Percentiles rank a stretch among this genome's conserved stretches.
phyloP scores from a whole-genome alignment of 2,329 filamentous ascomycete genomes.

The Phialemoniopsis sp. region DNA sequence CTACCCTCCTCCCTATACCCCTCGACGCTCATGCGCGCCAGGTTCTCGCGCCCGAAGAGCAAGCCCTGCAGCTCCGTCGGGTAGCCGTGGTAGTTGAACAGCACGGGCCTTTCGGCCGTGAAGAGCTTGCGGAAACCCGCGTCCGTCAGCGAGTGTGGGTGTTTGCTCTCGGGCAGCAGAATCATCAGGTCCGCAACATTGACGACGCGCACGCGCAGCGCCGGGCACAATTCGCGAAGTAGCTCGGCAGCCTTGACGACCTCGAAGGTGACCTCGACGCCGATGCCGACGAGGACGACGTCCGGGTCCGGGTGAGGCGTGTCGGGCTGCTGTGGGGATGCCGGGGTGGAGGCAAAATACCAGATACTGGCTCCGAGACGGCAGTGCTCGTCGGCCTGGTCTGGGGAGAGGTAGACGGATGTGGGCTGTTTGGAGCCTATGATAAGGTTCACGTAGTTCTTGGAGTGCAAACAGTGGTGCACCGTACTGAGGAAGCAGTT shows the following conservation, averaged over 20 bases:
- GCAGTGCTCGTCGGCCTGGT: conserved; percentile 60
- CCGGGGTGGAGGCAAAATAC: conserved; percentile 56
- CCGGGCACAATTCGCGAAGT: conserved; percentile 42
- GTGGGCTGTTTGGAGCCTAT: conserved; percentile 65
- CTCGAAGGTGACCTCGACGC: conserved; percentile 63
- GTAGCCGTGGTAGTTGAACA: conserved; percentile 69
- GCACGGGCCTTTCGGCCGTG: conserved; percentile 47
- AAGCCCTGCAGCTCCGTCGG: conserved; percentile 55
- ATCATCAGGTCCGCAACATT: conserved; percentile 67
- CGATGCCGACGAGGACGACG: conserved; percentile 60
- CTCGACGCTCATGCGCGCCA: conserved; percentile 49
- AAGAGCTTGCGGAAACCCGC: conserved; percentile 53
- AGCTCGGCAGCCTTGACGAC: conserved; percentile 57
- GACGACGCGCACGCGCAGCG: conserved; percentile 54
- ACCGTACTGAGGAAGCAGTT: conserved; percentile 65
- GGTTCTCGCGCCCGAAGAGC: conserved; percentile 50
- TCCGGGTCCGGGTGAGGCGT: conserved; percentile 41
- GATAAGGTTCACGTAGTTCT: conserved; percentile 64
- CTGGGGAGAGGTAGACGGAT: conserved; percentile 51
- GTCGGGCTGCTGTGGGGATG: conserved; percentile 5
- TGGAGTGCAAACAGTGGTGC: conserved; percentile 56
- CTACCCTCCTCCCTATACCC: conserved; percentile 63
- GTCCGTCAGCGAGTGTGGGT: conserved; percentile 53
- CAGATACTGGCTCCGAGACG: conserved; percentile 55
- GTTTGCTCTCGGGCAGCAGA: conserved; percentile 43